Percentiles rank a stretch among this genome's conserved stretches.
Evolutionary conservation across 306 rosid species (phyloP).

Genomic region (Prunus mongolica): DNA sequence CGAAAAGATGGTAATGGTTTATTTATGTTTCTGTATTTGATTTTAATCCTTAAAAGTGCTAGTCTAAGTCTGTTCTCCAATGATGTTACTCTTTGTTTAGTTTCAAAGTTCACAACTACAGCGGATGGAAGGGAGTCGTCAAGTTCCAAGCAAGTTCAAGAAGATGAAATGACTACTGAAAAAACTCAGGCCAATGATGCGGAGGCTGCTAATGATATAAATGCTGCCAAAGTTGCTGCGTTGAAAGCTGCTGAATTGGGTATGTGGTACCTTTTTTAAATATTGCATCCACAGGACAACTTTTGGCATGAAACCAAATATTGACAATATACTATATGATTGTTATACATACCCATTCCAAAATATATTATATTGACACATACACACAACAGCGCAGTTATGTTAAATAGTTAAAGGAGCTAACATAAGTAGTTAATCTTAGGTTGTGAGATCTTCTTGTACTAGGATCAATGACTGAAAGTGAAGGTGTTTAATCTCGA

Average conservation of each 20-base stretch:
- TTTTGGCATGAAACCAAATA: background rate
- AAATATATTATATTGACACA: background rate
- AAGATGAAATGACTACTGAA: constrained; percentile 38
- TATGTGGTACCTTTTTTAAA: constrained; percentile 16
- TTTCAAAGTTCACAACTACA: constrained; percentile 40
- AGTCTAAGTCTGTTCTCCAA: background rate
- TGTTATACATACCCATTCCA: background rate
- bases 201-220: constrained; percentile 49
- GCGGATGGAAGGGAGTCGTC: constrained; percentile 32
- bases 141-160: constrained; percentile 31
- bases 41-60: background rate
- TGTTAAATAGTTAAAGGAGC: background rate
- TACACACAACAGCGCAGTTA: background rate
- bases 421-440: background rate
- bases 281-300: background rate
- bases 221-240: constrained; percentile 88
- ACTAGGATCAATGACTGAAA: background rate
- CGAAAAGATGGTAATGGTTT: constrained; percentile 47
- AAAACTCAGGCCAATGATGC: constrained; percentile 39
- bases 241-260: constrained; percentile 98
- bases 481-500: background rate
- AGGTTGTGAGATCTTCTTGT: background rate
- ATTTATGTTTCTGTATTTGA: background rate
- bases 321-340: background rate
- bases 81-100: constrained; percentile 4